These are phyloP conservation scores for Hyparrhenia diplandra DNA, from an alignment of 176 grass and related monocot genomes.

Conservation along the genomic window DNA sequence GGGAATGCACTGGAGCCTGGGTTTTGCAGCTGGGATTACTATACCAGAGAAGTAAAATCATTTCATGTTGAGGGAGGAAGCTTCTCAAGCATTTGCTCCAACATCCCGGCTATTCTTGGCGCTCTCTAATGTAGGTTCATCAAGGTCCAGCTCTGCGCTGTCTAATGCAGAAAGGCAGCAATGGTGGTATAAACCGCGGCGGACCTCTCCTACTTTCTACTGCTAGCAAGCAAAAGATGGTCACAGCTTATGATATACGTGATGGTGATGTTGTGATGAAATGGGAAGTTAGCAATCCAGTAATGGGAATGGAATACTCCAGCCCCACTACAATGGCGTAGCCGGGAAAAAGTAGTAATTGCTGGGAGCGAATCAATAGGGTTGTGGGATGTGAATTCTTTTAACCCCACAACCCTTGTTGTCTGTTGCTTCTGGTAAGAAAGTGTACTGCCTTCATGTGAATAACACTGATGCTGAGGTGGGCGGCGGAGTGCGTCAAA, in stretches of 20 bases:
- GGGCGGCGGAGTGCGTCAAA: slow-evolving; percentile 82
- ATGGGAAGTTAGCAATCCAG: slow-evolving; percentile 66
- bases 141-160: slow-evolving; percentile 30
- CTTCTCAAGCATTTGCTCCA: slow-evolving; percentile 19
- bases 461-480: slow-evolving; percentile 97
- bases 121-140: slow-evolving; percentile 40
- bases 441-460: slow-evolving; percentile 81
- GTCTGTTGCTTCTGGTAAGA: slow-evolving; percentile 71
- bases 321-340: slow-evolving; percentile 91
- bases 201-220: slow-evolving; percentile 81
- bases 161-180: slow-evolving; percentile 45
- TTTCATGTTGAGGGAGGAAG: slow-evolving; percentile 52
- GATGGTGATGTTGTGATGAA: slow-evolving; percentile 89
- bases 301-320: slow-evolving; percentile 80
- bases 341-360: slow-evolving; percentile 82
- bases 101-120: slow-evolving; percentile 47
- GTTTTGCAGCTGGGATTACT: slow-evolving; percentile 94
- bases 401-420: slow-evolving; percentile 77
- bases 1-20: slow-evolving; percentile 70
- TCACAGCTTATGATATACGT: slow-evolving; percentile 81
- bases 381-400: slow-evolving; percentile 98
- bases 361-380: slow-evolving; percentile 58
- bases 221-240: slow-evolving; percentile 64
- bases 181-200: slow-evolving; percentile 90
- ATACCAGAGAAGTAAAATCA: slow-evolving; percentile 72